Evolutionary conservation across 805 yeast species (phyloP).

Genomic region (Hagleromyces aurorensis): DNA sequence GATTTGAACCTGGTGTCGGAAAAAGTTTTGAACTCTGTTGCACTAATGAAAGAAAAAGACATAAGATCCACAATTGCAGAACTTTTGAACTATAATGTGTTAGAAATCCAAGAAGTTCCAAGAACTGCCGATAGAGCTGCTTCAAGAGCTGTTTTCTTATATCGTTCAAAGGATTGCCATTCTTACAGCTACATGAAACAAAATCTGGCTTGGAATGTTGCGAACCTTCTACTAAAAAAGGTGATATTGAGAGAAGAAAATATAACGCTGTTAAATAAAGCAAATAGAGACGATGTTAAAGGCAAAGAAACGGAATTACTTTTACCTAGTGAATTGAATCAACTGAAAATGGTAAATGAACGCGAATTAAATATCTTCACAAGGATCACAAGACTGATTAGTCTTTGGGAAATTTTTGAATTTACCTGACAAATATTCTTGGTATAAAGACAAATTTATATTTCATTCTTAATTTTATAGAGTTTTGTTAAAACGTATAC

Average conservation of each 20-base stretch:
- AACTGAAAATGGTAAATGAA: constrained; percentile 52
- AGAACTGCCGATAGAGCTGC: constrained; percentile 89
- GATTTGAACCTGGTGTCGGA: constrained; percentile 71
- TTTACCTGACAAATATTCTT: constrained; percentile 19
- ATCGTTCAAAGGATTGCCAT: constrained; percentile 55
- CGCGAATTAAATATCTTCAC: constrained; percentile 49
- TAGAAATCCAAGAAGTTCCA: constrained; percentile 91
- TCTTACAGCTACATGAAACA: constrained; percentile 42
- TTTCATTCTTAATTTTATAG: not conserved
- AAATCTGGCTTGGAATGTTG: constrained; percentile 40
- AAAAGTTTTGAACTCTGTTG: constrained; percentile 65
- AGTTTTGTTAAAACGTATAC: constrained; percentile 1
- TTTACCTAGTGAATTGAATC: constrained; percentile 66
- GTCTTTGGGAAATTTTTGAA: constrained; percentile 50
- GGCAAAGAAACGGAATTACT: constrained; percentile 72
- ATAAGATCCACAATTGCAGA: constrained; percentile 65
- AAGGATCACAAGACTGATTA: constrained; percentile 46
- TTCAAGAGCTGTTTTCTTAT: constrained; percentile 74
- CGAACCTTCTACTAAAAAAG: constrained; percentile 44
- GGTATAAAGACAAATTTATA: not conserved
- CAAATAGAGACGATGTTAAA: constrained; percentile 83
- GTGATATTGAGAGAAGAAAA: constrained; percentile 51
- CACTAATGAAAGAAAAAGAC: constrained; percentile 68
- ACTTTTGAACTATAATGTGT: constrained; percentile 57
- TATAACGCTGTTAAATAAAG: constrained; percentile 62